These are phyloP conservation scores for Pelargonium myrrhifolium DNA, from an alignment of 441 rosid species.

Conservation along the genomic window DNA sequence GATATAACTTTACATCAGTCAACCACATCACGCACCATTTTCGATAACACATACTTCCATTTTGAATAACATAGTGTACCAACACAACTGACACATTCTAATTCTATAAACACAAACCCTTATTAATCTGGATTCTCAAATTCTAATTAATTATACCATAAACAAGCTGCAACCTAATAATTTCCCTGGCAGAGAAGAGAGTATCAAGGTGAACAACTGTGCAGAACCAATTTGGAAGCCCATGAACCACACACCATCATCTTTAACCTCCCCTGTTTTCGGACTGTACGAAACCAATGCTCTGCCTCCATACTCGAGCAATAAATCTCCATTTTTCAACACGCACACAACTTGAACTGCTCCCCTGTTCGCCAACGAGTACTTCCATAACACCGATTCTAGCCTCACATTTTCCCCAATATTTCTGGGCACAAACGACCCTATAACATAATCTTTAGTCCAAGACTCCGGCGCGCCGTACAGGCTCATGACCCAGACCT, in stretches of 20 bases:
- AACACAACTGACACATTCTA: too few relatives aligned
- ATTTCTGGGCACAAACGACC: constrained; percentile 7
- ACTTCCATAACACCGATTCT: neutral
- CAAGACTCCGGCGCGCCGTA: constrained; percentile 28
- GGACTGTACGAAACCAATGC: constrained; percentile 19
- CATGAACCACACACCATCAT: constrained; percentile 4
- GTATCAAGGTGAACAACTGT: constrained; percentile 20
- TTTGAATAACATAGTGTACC: too few relatives aligned
- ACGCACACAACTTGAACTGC: constrained; percentile 12
- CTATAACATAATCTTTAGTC: constrained; percentile 20
- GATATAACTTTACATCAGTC: too few relatives aligned
- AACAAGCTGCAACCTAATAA: neutral
- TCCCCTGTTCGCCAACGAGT: neutral
- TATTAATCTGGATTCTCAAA: too few relatives aligned
- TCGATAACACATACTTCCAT: too few relatives aligned
- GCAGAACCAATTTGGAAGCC: constrained; percentile 20
- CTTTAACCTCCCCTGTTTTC: constrained; percentile 4
- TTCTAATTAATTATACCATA: too few relatives aligned
- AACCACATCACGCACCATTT: too few relatives aligned
- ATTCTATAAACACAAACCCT: too few relatives aligned
- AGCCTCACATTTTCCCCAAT: neutral
- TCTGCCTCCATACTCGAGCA: constrained; percentile 13
- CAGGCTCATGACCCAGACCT: constrained; percentile 33
- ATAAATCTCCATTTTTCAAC: constrained; percentile 18
- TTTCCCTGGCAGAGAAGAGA: constrained; percentile 5